Conservation (phyloP, 202 grass and related monocot genomes). For the Saccharum hybrid region DNA sequence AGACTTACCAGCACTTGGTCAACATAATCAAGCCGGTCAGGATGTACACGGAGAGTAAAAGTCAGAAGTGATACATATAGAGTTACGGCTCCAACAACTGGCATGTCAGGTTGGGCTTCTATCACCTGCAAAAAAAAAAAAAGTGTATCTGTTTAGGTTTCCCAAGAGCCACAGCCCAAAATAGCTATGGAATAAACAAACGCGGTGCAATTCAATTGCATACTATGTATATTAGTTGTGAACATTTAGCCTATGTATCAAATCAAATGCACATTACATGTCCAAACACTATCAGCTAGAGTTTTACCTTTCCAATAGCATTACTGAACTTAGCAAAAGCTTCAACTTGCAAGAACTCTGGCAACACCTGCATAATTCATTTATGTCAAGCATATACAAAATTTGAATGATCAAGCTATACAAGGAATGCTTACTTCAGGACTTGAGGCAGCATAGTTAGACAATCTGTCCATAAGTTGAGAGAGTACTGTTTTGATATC, state of each 20-base stretch:
- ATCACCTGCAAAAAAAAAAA: constrained; percentile 87
- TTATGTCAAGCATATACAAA: constrained; percentile 51
- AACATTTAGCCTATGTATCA: constrained; percentile 1
- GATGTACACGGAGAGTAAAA: constrained; percentile 98
- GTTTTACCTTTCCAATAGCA: constrained; percentile 95
- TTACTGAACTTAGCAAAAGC: constrained; percentile 96
- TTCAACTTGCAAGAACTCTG: constrained; percentile 99
- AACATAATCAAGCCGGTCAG: constrained; percentile 99
- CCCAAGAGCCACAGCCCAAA: background rate
- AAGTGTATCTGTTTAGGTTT: constrained; percentile 32
- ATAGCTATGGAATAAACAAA: constrained; percentile 11
- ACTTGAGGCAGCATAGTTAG: constrained; percentile 93
- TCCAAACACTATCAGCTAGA: constrained; percentile 13
- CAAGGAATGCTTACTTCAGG: constrained; percentile 69
- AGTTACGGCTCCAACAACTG: constrained; percentile 90
- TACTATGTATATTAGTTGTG: background rate
- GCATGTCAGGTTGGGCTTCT: constrained; percentile 99
- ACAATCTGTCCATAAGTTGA: constrained; percentile 96
- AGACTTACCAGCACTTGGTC: constrained; percentile 96
- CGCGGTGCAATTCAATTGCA: background rate
- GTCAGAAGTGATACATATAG: constrained; percentile 97
- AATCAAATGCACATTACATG: constrained; percentile 29
- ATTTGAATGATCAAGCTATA: constrained; percentile 34
- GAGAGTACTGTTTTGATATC: constrained; percentile 98
- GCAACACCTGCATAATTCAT: constrained; percentile 78